Conservation (phyloP, 495 filamentous ascomycete species). For the Apodospora peruviana region DNA sequence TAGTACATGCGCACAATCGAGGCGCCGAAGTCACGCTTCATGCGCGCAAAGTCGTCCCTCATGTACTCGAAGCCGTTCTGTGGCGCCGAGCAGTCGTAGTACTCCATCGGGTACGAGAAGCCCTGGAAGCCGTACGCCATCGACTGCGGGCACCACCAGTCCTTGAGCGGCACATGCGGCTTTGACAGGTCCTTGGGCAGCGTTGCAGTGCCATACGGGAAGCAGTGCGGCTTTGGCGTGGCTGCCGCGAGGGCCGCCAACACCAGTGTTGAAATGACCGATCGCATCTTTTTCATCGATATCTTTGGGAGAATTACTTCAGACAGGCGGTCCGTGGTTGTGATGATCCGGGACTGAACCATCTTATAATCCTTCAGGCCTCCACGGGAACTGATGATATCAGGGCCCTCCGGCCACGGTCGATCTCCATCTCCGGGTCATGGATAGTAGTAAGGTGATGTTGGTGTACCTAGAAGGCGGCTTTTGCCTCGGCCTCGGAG, state of each 20-base stretch:
- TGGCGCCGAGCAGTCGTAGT: background rate
- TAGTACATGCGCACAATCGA: background rate
- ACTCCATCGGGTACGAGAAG: background rate
- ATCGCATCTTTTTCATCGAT: background rate
- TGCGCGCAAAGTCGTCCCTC: background rate
- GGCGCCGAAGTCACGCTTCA: background rate
- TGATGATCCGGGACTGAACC: background rate
- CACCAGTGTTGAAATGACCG: background rate
- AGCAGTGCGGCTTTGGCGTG: background rate
- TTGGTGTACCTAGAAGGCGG: no score
- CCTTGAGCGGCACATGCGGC: background rate
- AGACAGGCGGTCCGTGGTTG: background rate
- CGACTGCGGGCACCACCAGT: background rate
- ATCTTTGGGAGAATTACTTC: background rate
- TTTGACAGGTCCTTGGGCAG: background rate
- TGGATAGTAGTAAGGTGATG: no score
- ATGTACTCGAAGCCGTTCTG: background rate
- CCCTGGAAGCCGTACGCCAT: background rate
- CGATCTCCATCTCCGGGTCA: no score
- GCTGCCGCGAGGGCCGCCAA: no score
- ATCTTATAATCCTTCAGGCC: background rate
- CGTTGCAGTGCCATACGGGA: background rate
- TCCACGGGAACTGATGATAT: background rate
- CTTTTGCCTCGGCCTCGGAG: no score
- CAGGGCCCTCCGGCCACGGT: background rate